These are phyloP conservation scores for Fusarium napiforme DNA, from an alignment of 2,329 filamentous ascomycete genomes.

Conservation along the genomic window DNA sequence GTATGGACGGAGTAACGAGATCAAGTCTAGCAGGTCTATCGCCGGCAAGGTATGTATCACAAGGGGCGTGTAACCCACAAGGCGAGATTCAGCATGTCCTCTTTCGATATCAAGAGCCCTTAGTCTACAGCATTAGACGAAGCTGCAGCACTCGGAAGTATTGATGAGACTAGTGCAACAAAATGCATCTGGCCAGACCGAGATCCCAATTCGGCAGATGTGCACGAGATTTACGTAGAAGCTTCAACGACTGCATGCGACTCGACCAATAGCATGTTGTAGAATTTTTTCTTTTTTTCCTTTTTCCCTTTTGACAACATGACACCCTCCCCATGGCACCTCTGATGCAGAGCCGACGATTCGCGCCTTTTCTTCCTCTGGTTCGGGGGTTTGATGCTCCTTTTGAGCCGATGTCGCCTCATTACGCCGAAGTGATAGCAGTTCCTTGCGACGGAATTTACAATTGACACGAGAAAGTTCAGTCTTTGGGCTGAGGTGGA, in stretches of 20 bases:
- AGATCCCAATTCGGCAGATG: conserved; percentile 29
- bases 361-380: not conserved
- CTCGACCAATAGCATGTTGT: conserved; percentile 19
- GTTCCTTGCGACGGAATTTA: not conserved
- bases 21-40: conserved; percentile 6
- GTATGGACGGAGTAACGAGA: not conserved
- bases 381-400: not conserved
- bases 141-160: not conserved
- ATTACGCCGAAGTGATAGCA: not conserved
- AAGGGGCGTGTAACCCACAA: conserved; percentile 4
- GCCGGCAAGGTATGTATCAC: not conserved
- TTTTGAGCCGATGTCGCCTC: not conserved
- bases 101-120: not conserved
- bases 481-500: not conserved
- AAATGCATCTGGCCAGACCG: conserved; percentile 40
- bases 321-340: not conserved
- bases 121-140: not conserved
- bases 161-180: not conserved
- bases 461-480: not conserved
- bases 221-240: conserved; percentile 21
- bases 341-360: not conserved
- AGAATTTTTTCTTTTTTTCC: not conserved
- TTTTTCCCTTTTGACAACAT: not conserved
- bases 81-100: not conserved
- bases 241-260: conserved; percentile 8